Base-by-base conservation (phyloP, 2,329 filamentous ascomycete genomes). In the Microcyclosporella mali region DNA sequence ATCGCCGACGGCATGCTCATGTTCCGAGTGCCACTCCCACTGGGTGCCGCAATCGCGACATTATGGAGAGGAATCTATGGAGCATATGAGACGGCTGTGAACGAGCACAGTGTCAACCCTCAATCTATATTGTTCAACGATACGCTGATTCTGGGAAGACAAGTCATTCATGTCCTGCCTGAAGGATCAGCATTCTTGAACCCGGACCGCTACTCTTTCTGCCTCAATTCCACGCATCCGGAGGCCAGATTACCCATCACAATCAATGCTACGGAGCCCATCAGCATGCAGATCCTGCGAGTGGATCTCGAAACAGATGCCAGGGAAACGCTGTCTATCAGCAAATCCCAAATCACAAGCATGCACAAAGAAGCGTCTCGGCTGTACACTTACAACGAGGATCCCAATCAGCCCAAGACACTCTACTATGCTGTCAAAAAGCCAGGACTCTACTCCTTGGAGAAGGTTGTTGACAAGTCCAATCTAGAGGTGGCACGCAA, bases 131-230 rank as follows among this genome's bases (percentile, higher is more conserved):
- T 95, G 48, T 87, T 95, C 63, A 95, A 97, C 63, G 79, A 87
- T 25, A 95, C 89, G 16, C 76, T 97, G 59, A 97, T 98, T 51
- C 77, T 95, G 68, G 92, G 92, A 60, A 92, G 88, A 64, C 89
- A 97, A 69, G 94, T 95, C 56, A 90, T 98, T 66, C 92, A 98
- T 62, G 95, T 98, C 59, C 72, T 98, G 42, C 92, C 92, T 2
- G 92, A 98, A 72, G 94, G 94, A 71, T 58, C 89, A 37, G 92
- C 89, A 11, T 75, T 88, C 37, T 72, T 98, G 50, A 98, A 98
- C 59, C 88, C 88, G 0, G 78, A 88, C 35, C 76, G 79, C 45
- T 70, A 75, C n/a, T 77, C 88, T 0, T 92, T 92, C 65, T 98
- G 92, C 65, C 69, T 98, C 36, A 82, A 83, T 44, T 70, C 73